These are phyloP conservation scores for Mortierella sp. DNA, from an alignment of 371 early-diverging fungal genomes.

Conservation along the genomic window DNA sequence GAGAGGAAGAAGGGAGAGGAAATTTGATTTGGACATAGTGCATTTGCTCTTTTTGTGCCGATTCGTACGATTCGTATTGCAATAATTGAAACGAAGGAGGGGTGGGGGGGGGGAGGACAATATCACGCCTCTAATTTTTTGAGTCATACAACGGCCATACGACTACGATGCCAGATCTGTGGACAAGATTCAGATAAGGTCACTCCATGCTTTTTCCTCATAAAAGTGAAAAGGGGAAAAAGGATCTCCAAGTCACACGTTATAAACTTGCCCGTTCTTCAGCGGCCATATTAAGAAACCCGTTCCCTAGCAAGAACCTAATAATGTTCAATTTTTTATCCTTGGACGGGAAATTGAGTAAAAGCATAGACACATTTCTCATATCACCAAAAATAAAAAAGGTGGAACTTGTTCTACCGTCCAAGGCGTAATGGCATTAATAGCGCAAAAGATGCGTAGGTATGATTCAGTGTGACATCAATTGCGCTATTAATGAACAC, in stretches of 20 bases:
- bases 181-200: background rate
- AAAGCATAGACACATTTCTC: no score
- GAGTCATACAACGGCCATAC: background rate
- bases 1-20: background rate
- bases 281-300: no score
- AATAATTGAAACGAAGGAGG: conserved; percentile 1
- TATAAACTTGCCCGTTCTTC: background rate
- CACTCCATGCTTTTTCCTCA: background rate
- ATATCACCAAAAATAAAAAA: no score
- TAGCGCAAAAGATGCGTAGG: background rate
- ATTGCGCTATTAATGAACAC: background rate
- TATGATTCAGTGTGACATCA: conserved; percentile 5
- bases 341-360: no score
- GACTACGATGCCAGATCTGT: background rate
- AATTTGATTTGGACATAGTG: background rate
- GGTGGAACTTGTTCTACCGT: background rate
- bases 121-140: background rate
- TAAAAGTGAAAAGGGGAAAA: background rate
- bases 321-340: no score
- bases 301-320: no score
- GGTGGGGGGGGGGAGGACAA: no score
- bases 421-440: background rate
- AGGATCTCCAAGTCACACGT: background rate
- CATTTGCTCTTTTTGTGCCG: background rate
- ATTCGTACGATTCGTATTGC: background rate